These are phyloP conservation scores for Quercus phellos DNA, from an alignment of 331 rosid species.

Conservation along the genomic window DNA sequence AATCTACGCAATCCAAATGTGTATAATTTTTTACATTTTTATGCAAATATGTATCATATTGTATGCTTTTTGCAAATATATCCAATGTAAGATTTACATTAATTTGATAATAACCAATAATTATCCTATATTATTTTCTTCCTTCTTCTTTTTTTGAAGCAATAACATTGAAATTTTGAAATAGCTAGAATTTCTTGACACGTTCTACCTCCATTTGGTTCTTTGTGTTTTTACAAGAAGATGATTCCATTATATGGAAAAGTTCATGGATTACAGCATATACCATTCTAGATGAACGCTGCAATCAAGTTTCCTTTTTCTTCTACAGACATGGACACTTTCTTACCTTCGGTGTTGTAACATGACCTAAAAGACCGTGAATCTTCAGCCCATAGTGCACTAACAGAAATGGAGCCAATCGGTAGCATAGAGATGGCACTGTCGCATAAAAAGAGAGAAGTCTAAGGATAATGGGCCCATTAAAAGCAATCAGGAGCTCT, in stretches of 20 bases:
- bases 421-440: background rate
- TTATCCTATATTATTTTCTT: background rate
- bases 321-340: background rate
- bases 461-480: background rate
- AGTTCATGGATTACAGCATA: background rate
- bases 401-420: background rate
- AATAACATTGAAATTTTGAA: background rate
- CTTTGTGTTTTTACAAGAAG: background rate
- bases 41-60: no score
- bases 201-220: background rate
- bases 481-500: background rate
- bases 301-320: background rate
- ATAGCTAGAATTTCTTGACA: background rate
- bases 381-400: background rate
- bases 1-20: no score
- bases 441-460: background rate
- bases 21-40: no score
- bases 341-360: background rate
- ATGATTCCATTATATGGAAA: no score
- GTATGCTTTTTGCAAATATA: no score
- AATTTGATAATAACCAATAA: no score
- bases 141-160: background rate
- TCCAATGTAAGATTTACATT: no score
- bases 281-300: background rate
- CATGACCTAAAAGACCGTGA: background rate